These are phyloP conservation scores for Alternaria novae-zelandiae DNA, from an alignment of 2,329 filamentous ascomycete species.

Conservation along the genomic window DNA sequence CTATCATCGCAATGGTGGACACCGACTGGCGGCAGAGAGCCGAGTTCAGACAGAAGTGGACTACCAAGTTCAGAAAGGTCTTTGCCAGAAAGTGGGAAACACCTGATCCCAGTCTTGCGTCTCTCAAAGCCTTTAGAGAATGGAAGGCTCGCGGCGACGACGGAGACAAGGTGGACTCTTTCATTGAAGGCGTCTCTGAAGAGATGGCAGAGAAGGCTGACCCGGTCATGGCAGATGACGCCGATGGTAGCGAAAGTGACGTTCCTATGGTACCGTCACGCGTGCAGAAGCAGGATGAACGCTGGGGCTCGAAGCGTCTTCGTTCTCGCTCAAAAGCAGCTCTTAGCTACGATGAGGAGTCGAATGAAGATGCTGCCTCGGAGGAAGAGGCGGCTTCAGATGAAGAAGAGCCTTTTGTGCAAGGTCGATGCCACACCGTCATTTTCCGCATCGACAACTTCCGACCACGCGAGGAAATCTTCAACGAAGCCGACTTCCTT, in stretches of 20 bases:
- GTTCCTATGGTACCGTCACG: slow-evolving; percentile 28
- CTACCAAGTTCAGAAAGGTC: slow-evolving; percentile 69
- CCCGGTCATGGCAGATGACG: neutral
- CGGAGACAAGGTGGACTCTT: slow-evolving; percentile 26
- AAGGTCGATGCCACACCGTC: slow-evolving; percentile 74
- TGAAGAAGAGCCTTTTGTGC: slow-evolving; percentile 54
- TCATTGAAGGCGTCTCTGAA: slow-evolving; percentile 28
- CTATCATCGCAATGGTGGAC: slow-evolving; percentile 75
- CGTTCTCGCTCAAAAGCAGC: slow-evolving; percentile 35
- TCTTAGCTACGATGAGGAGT: slow-evolving; percentile 39
- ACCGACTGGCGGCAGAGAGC: slow-evolving; percentile 81
- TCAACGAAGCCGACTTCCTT: slow-evolving; percentile 74
- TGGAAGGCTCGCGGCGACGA: slow-evolving; percentile 40
- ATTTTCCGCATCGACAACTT: slow-evolving; percentile 78
- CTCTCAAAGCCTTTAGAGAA: slow-evolving; percentile 51
- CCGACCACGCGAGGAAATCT: slow-evolving; percentile 71
- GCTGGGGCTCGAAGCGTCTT: slow-evolving; percentile 40
- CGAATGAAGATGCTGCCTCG: slow-evolving; percentile 34
- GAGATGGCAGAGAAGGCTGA: slow-evolving; percentile 1
- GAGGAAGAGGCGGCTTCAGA: slow-evolving; percentile 16
- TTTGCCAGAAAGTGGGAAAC: slow-evolving; percentile 63
- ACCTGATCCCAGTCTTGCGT: slow-evolving; percentile 54
- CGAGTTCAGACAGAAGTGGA: slow-evolving; percentile 79
- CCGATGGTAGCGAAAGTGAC: slow-evolving; percentile 35
- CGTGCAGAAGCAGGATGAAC: slow-evolving; percentile 29